Evolutionary conservation across 805 yeast species (phyloP).

Genomic region (Yarrowia alimentaria): DNA sequence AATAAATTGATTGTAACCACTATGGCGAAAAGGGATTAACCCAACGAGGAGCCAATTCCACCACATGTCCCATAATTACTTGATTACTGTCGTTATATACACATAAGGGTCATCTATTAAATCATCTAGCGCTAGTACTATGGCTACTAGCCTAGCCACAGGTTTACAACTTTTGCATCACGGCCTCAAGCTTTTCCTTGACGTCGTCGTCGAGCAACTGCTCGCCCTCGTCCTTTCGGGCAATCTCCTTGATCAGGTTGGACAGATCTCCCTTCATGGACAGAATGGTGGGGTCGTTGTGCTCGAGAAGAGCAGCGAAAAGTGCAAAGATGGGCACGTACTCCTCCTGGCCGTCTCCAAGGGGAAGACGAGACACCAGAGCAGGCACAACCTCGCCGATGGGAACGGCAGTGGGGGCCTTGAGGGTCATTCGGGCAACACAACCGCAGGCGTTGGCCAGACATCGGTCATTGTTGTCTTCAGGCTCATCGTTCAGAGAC

Average conservation of each 20-base stretch:
- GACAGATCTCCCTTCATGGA: conserved; percentile 34
- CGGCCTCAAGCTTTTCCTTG: conserved; percentile 23
- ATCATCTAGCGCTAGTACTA: neutral
- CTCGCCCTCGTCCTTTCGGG: conserved; percentile 22
- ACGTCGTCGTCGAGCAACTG: conserved; percentile 18
- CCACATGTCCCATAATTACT: too few species aligned
- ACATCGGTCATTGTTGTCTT: conserved; percentile 78
- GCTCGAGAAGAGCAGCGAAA: conserved; percentile 65
- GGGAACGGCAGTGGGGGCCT: conserved; percentile 69
- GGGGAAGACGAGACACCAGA: conserved; percentile 75
- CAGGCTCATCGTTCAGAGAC: conserved; percentile 57
- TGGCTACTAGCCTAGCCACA: too few species aligned
- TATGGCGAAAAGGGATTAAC: too few species aligned
- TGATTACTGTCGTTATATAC: too few species aligned
- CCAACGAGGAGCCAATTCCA: too few species aligned
- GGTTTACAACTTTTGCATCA: conserved; percentile 23
- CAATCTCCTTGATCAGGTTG: conserved; percentile 18
- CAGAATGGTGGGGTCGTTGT: conserved; percentile 52
- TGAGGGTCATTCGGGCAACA: conserved; percentile 85
- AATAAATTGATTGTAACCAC: too few species aligned
- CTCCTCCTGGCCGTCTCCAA: conserved; percentile 86
- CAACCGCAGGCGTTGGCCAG: conserved; percentile 96
- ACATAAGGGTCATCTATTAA: conserved; percentile 22
- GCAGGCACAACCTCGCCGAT: conserved; percentile 71
- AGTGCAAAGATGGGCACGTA: conserved; percentile 85